These are phyloP conservation scores for Vanilla planifolia DNA, from an alignment of 106 monocot species.

Conservation along the genomic window DNA sequence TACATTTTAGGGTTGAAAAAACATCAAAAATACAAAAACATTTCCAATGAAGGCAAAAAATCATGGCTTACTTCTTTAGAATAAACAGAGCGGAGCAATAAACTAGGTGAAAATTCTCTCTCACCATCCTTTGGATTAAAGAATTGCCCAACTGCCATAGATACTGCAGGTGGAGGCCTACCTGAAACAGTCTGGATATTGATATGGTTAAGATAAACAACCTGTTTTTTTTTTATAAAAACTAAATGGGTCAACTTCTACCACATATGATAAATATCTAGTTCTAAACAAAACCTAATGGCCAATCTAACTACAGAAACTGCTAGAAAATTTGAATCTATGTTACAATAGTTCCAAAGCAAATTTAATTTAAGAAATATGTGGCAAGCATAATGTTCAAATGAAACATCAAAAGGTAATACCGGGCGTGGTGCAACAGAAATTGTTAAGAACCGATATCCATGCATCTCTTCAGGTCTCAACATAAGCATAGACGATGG, in stretches of 20 bases:
- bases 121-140: slow-evolving; percentile 74
- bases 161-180: slow-evolving; percentile 88
- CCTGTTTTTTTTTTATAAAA: slow-evolving; percentile 1
- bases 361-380: not conserved
- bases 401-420: slow-evolving; percentile 18
- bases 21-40: not conserved
- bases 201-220: not conserved
- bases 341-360: too few relatives aligned
- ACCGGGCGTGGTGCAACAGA: slow-evolving; percentile 96
- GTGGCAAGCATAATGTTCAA: not conserved
- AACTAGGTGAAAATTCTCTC: slow-evolving; percentile 39
- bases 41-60: not conserved
- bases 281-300: too few relatives aligned
- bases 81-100: slow-evolving; percentile 47
- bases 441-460: slow-evolving; percentile 84
- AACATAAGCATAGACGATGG: slow-evolving; percentile 79
- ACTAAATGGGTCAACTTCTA: too few relatives aligned
- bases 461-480: slow-evolving; percentile 75
- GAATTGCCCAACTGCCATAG: slow-evolving; percentile 98
- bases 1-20: not conserved
- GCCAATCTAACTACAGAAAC: too few relatives aligned
- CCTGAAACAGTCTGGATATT: slow-evolving; percentile 89
- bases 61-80: slow-evolving; percentile 38
- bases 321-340: too few relatives aligned
- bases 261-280: too few relatives aligned